phyloP scores from a whole-genome alignment of 108 stramenopile species.

The Nitzschia sp. region DNA sequence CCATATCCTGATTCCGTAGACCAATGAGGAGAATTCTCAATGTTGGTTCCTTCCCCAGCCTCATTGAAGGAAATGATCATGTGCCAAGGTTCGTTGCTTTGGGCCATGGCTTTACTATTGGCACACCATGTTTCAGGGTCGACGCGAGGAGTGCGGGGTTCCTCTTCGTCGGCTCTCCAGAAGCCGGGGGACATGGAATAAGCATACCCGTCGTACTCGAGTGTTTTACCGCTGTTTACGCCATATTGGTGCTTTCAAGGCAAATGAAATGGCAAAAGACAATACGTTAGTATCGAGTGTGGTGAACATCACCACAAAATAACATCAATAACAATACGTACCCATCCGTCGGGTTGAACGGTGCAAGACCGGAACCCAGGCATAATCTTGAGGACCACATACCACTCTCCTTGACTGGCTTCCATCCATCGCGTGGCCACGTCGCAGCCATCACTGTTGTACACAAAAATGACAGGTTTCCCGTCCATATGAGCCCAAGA shows the following conservation, averaged over 20 bases:
- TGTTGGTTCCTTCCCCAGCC: conserved; percentile 29
- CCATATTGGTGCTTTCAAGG: conserved; percentile 43
- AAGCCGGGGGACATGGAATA: conserved; percentile 39
- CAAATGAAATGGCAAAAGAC: not conserved
- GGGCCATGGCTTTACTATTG: conserved; percentile 27
- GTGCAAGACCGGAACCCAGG: conserved; percentile 18
- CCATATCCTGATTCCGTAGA: conserved; percentile 33
- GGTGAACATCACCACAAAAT: not conserved
- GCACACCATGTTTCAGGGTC: conserved; percentile 12
- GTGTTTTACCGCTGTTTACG: conserved; percentile 6
- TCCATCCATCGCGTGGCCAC: conserved; percentile 31
- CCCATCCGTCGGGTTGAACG: conserved; percentile 34
- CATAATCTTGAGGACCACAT: conserved; percentile 33
- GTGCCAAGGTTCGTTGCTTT: conserved; percentile 36
- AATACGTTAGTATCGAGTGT: not conserved
- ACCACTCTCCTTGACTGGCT: conserved; percentile 36
- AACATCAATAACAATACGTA: not conserved
- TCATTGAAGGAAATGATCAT: conserved; percentile 44
- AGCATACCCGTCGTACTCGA: conserved; percentile 15
- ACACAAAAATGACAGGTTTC: conserved; percentile 39
- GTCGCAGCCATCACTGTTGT: conserved; percentile 31
- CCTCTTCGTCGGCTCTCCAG: conserved; percentile 28
- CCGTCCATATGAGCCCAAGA: conserved; percentile 34
- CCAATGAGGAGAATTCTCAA: conserved; percentile 34
- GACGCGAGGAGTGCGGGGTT: conserved; percentile 11